Evolutionary conservation across 2,329 filamentous ascomycete species (phyloP).

Genomic region (Herpotrichia juniperi): DNA sequence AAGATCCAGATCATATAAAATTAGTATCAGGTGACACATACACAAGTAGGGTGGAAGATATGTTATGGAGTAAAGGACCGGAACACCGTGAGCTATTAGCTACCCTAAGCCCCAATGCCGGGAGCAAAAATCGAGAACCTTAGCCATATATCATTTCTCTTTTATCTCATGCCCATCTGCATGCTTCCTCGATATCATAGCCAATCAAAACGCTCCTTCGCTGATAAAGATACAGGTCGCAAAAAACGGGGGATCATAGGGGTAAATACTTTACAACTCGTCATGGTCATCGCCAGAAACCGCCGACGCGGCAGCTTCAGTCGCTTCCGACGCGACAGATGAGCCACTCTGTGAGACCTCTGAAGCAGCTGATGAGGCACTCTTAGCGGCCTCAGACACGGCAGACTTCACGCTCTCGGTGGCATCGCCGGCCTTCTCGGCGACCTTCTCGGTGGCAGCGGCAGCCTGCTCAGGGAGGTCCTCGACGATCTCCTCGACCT

Average conservation of each 20-base stretch:
- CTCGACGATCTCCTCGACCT: conserved; percentile 53
- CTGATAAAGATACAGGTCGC: not conserved
- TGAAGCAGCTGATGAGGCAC: conserved; percentile 39
- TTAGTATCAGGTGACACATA: no score
- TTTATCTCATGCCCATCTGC: conserved; percentile 2
- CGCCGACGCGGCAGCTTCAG: conserved; percentile 43
- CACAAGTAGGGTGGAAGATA: no score
- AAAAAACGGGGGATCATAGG: conserved; percentile 10
- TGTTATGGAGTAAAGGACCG: no score
- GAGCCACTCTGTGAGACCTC: no score
- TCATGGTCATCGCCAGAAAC: conserved; percentile 60
- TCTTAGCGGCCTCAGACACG: conserved; percentile 44
- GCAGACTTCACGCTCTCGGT: conserved; percentile 47
- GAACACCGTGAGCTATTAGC: conserved; percentile 6
- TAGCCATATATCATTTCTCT: conserved; percentile 3
- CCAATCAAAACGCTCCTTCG: not conserved
- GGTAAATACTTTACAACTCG: conserved; percentile 73
- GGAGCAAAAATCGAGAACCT: not conserved
- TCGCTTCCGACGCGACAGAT: conserved; percentile 45
- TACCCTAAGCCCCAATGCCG: conserved; percentile 1
- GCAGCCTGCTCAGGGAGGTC: conserved; percentile 54
- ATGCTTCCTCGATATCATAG: not conserved
- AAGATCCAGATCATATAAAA: no score
- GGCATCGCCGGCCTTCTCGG: conserved; percentile 46
- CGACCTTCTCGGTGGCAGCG: conserved; percentile 47